Evolutionary conservation across 2,329 filamentous ascomycete species (phyloP), one percentile per base, ranked within the genome.

Genomic region (Fusarium sp.): DNA sequence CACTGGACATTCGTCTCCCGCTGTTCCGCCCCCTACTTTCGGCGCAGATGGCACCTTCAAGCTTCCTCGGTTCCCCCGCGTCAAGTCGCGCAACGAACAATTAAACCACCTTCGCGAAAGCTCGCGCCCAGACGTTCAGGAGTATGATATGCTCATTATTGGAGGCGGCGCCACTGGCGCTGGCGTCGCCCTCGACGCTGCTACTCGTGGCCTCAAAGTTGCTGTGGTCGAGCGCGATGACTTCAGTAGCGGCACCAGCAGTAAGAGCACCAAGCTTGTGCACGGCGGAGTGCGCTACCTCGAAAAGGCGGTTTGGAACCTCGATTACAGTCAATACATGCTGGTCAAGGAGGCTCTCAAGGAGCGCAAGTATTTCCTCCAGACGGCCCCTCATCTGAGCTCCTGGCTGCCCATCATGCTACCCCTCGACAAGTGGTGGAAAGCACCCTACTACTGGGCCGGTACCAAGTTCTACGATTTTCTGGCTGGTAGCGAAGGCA

Each of bases 391-490:
- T 40, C 92, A 94, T 86, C 86, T 94, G 65, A 93, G 91, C 70
- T 88, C 86, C 81, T 94, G 92, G 91, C 86, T 94, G 25, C 92
- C 92, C 27, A 94, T 94, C 77, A 94, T 94, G 92, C 86, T 94
- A 71, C 92, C 92, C 6, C 85, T 94, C 67, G 89, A 93, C 81
- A 91, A 91, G 80, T 94, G 92, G 92, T 94, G 91, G 91, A 92
- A 94, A 81, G 91, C 90, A 25, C 92, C 92, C 7, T 94, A 94
- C 83, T 94, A 93, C 81, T 94, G 92, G 92, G 89, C 88, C 42
- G 92, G 92, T 60, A 93, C 91, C 70, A 97, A 97, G 82, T 90
- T 91, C 76, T 97, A 97, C 83, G 95, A 97, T 83, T 90, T 95
- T 77, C 88, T 97, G 74, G 95, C 95, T 77, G 94, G 94, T 16